Conservation (phyloP, 2,329 filamentous ascomycete species). For the Cadophora gregata region DNA sequence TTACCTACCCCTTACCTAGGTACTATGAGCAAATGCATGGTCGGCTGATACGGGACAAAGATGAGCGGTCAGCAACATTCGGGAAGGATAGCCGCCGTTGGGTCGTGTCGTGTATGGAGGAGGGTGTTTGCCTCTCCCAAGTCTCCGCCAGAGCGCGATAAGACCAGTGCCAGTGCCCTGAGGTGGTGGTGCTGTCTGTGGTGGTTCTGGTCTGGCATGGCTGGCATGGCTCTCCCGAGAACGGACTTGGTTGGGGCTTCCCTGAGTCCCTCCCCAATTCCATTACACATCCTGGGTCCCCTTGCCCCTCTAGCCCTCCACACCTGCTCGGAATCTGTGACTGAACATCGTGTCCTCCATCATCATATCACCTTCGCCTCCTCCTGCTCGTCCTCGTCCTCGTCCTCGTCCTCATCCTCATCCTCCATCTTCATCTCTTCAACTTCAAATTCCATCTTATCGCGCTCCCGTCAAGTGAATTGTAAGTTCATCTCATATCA, state of each 20-base stretch:
- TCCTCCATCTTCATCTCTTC: constrained; percentile 2
- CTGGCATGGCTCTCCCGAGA: constrained; percentile 15
- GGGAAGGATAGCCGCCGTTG: constrained; percentile 6
- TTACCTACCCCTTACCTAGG: constrained; percentile 5
- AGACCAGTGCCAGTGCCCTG: constrained; percentile 11
- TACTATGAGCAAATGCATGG: constrained; percentile 3
- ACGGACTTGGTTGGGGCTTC: constrained; percentile 19
- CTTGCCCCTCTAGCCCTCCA: constrained; percentile 17
- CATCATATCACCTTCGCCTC: not conserved
- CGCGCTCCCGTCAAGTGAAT: constrained; percentile 17
- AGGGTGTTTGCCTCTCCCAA: not conserved
- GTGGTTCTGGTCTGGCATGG: not conserved
- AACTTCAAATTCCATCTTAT: constrained; percentile 26
- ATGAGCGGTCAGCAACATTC: constrained; percentile 9
- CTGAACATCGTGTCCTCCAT: constrained; percentile 12
- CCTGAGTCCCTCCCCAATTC: not conserved
- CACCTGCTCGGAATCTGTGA: constrained; percentile 11
- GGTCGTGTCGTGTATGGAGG: constrained; percentile 9
- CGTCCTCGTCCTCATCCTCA: not conserved
- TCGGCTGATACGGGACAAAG: constrained; percentile 14
- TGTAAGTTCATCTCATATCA: constrained; percentile 27
- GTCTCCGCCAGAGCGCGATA: constrained; percentile 5
- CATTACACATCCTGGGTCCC: constrained; percentile 13
- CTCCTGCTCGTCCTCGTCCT: not conserved
- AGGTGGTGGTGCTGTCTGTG: not conserved